Base-by-base conservation (phyloP, 345 rosid species). In the Populus tremula region DNA sequence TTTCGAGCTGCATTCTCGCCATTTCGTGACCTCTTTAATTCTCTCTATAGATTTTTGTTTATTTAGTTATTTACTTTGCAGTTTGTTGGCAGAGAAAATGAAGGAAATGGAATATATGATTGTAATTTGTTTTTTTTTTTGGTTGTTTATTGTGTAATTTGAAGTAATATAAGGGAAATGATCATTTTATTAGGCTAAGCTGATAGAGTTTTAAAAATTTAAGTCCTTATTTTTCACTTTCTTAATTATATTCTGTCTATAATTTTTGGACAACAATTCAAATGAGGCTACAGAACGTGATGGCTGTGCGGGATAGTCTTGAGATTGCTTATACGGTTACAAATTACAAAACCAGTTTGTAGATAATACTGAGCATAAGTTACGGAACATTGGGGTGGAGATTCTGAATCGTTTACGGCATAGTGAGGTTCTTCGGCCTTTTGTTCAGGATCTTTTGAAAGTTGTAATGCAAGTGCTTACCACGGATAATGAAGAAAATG, bases 391-490 rank as follows among this genome's bases (percentile, higher is more conserved):
- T 56, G 93, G 91, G 11, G 97, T 96, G 73, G 97, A 96, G 88
- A 94, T 96, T 49, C 97, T 96, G 23, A 94, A 94, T 80, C 97
- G 97, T 45, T 90, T 96, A 13, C 98, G 98, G 27, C 98, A 94
- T 73, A 96, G 97, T 65, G 98, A 96, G 82, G 99, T 96, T 70
- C 94, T 96, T 70, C 94, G 99, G 70, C 99, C 99, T 25, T 96
- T 94, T 82, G 98, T 96, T 82, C 98, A 92, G 87, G 97, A 96
- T 76, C 94, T 96, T 27, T 88, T 96, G 82, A 94, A 92, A 87
- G 97, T 96, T 47, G 93, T 98, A 5, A 94, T 96, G 99, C 97
- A 96, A 79, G 98, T 96, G 72, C 93, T 94, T 72, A 96, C 99
- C 0, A 77, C 93, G 0, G 99, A 94, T 63, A 96, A 96, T 72